Conservation (phyloP, 306 rosid genomes). For the Quercus dentata region DNA sequence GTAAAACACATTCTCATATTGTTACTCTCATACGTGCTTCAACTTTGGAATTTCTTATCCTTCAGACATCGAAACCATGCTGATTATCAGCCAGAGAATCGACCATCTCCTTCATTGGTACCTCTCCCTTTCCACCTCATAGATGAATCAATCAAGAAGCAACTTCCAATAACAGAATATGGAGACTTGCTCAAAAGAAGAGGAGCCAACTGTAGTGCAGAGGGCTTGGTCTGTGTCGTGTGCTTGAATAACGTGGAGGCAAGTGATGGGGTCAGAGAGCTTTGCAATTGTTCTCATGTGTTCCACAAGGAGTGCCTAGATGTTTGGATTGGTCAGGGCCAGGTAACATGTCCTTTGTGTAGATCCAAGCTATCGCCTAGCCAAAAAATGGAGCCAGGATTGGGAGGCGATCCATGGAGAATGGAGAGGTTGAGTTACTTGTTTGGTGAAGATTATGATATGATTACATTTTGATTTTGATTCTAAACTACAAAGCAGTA, state of each 20-base stretch:
- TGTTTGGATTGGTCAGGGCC: slow-evolving; percentile 29
- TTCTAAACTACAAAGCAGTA: no score
- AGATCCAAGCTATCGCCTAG: slow-evolving; percentile 14
- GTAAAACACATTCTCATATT: not conserved
- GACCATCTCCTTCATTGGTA: not conserved
- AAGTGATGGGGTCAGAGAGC: slow-evolving; percentile 15
- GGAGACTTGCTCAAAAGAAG: not conserved
- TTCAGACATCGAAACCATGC: not conserved
- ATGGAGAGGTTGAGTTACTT: slow-evolving; percentile 21
- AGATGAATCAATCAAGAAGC: slow-evolving; percentile 1
- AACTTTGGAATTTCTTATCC: not conserved
- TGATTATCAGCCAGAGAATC: not conserved
- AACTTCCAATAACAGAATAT: not conserved
- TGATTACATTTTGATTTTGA: not conserved
- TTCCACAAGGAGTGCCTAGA: slow-evolving; percentile 33
- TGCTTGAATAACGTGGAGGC: slow-evolving; percentile 17
- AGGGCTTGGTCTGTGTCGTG: slow-evolving; percentile 8
- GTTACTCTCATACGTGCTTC: not conserved
- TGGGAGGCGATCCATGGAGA: slow-evolving; percentile 14
- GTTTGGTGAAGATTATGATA: slow-evolving; percentile 10
- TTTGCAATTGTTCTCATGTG: slow-evolving; percentile 21
- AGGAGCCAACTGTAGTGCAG: no score
- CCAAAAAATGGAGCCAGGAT: not conserved
- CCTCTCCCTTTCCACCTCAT: not conserved
- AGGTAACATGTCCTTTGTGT: slow-evolving; percentile 26